Evolutionary conservation across 768 basidiomycete species (phyloP).

Genomic region (Xerocomellus chrysenteron): DNA sequence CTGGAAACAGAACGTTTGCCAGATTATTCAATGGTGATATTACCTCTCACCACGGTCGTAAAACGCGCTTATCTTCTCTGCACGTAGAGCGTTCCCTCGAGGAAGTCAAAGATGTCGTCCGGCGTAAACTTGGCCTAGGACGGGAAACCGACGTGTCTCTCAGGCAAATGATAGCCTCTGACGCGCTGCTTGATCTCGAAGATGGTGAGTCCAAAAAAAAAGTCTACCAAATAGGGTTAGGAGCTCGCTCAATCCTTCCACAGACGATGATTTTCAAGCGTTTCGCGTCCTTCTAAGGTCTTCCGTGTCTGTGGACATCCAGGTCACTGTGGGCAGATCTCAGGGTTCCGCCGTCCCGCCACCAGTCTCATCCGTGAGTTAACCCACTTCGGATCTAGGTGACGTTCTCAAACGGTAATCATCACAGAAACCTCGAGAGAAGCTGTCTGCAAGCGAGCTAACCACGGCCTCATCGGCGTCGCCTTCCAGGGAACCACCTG

Average conservation of each 20-base stretch:
- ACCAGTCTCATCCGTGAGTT: constrained; percentile 12
- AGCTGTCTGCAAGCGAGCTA: background rate
- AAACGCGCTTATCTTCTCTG: constrained; percentile 5
- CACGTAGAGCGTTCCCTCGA: constrained; percentile 57
- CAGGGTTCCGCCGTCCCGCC: background rate
- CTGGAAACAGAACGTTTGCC: constrained; percentile 37
- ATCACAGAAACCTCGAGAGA: background rate
- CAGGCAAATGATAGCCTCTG: constrained; percentile 51
- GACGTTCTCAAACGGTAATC: background rate
- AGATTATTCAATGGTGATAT: constrained; percentile 42
- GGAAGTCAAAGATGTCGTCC: constrained; percentile 55
- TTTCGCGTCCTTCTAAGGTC: constrained; percentile 50
- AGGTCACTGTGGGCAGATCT: constrained; percentile 23
- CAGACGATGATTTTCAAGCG: constrained; percentile 81
- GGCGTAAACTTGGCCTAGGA: constrained; percentile 58
- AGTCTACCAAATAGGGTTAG: background rate
- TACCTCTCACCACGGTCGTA: background rate
- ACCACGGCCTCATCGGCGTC: background rate
- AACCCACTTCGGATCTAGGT: background rate
- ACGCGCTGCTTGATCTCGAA: constrained; percentile 62
- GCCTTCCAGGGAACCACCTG: background rate
- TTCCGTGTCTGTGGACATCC: constrained; percentile 39
- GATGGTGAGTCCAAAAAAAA: constrained; percentile 49
- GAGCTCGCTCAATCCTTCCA: constrained; percentile 1
- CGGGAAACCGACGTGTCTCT: constrained; percentile 37